A percentile compares a stretch with the other conserved stretches of the same genome.
phyloP scores from a whole-genome alignment of 1,139 yeast genomes.

The Blastobotrys ciferrii region DNA sequence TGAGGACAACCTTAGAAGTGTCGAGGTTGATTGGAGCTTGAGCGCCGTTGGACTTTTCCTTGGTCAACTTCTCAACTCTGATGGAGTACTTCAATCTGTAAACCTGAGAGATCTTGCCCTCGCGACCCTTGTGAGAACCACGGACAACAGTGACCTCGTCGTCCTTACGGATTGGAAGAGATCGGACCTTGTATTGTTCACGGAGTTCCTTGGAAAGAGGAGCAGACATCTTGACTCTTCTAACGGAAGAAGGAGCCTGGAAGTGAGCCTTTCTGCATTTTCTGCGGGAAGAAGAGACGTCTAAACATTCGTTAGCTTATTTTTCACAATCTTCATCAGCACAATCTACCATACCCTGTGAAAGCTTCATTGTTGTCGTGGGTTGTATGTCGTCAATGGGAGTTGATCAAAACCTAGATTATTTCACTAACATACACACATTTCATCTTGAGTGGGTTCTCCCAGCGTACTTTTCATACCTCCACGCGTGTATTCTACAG shows the following conservation, averaged over 20 bases:
- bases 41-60: slow-evolving; percentile 98
- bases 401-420: background rate
- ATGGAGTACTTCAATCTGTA: slow-evolving; percentile 98
- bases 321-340: background rate
- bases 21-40: slow-evolving; percentile 96
- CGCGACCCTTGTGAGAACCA: slow-evolving; percentile 99
- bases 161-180: slow-evolving; percentile 97
- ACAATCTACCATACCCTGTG: slow-evolving; percentile 32
- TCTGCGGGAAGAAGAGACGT: slow-evolving; percentile 99
- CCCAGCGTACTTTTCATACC: background rate
- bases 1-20: slow-evolving; percentile 99
- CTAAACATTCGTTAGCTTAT: slow-evolving; percentile 16
- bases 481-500: background rate
- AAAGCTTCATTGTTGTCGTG: slow-evolving; percentile 35
- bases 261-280: slow-evolving; percentile 99
- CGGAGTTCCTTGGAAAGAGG: slow-evolving; percentile 99
- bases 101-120: slow-evolving; percentile 96
- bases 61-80: slow-evolving; percentile 96
- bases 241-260: slow-evolving; percentile 94
- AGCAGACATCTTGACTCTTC: slow-evolving; percentile 96
- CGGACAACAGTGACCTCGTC: slow-evolving; percentile 95
- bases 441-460: background rate
- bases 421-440: background rate
- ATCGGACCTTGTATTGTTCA: slow-evolving; percentile 93
- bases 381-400: slow-evolving; percentile 1